Evolutionary conservation across 2,329 filamentous ascomycete genomes (phyloP).

Genomic region (Aspergillus puulaauensis): DNA sequence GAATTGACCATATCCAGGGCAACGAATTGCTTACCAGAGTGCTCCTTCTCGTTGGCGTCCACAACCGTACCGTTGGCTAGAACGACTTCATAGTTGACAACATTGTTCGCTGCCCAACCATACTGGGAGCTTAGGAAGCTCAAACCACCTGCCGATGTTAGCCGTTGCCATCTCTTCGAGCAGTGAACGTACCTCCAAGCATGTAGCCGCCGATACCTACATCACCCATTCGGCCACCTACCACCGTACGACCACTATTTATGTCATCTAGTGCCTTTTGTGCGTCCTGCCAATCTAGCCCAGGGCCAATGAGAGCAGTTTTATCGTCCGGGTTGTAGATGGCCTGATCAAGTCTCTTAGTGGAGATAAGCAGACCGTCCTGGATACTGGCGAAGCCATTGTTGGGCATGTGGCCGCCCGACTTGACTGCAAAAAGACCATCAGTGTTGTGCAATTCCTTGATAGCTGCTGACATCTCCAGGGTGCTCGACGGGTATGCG

Average conservation of each 20-base stretch:
- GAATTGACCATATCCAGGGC: too few relatives aligned
- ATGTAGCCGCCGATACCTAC: conserved; percentile 51
- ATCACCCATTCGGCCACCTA: conserved; percentile 49
- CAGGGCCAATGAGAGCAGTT: conserved; percentile 42
- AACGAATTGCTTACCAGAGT: conserved; percentile 23
- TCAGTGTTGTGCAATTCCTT: conserved; percentile 48
- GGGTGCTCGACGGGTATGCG: conserved; percentile 47
- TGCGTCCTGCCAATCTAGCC: conserved; percentile 36
- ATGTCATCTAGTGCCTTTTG: conserved; percentile 31
- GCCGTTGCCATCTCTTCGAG: conserved; percentile 9
- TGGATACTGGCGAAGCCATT: conserved; percentile 48
- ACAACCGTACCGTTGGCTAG: conserved; percentile 49
- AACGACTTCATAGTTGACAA: conserved; percentile 49
- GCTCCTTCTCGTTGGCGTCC: conserved; percentile 39
- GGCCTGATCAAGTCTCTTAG: conserved; percentile 44
- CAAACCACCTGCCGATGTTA: conserved; percentile 28
- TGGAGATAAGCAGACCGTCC: conserved; percentile 45
- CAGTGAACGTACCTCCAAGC: conserved; percentile 39
- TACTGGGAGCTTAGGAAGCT: conserved; percentile 55
- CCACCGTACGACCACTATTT: conserved; percentile 30
- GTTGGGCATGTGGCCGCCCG: conserved; percentile 51
- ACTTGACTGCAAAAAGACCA: conserved; percentile 56
- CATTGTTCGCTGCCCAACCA: conserved; percentile 50
- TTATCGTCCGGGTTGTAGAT: conserved; percentile 35
- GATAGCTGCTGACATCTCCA: conserved; percentile 56